Evolutionary conservation across 257 asterid species (phyloP).

Genomic region (Gentiana dahurica): DNA sequence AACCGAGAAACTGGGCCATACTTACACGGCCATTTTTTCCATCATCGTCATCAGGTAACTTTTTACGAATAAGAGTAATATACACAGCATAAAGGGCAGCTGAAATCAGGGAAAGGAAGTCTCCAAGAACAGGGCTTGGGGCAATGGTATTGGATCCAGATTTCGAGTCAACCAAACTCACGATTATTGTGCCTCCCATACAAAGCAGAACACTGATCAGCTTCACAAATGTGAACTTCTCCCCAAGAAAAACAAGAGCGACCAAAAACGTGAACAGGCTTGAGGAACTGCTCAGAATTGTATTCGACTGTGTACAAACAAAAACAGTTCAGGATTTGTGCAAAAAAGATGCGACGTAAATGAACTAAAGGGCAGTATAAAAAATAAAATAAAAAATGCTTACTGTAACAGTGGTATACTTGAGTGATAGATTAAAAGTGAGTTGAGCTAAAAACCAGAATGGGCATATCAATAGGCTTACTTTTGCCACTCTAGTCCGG

Average conservation of each 20-base stretch:
- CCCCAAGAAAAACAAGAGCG: slow-evolving; percentile 79
- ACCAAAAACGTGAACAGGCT: slow-evolving; percentile 90
- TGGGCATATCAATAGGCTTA: slow-evolving; percentile 82
- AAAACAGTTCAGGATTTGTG: slow-evolving; percentile 3
- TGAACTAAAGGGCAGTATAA: not conserved
- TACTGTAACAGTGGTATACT: slow-evolving; percentile 93
- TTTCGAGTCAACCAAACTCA: slow-evolving; percentile 76
- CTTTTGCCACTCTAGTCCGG: slow-evolving; percentile 69
- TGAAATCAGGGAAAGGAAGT: slow-evolving; percentile 58
- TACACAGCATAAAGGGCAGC: slow-evolving; percentile 79
- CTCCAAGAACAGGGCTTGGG: slow-evolving; percentile 68
- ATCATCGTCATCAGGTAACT: slow-evolving; percentile 80
- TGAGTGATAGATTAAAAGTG: slow-evolving; percentile 83
- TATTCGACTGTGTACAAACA: slow-evolving; percentile 58
- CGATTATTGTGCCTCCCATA: slow-evolving; percentile 86
- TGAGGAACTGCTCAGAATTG: slow-evolving; percentile 88
- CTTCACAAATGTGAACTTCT: slow-evolving; percentile 83
- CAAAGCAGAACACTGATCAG: slow-evolving; percentile 79
- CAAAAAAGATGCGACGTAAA: not conserved
- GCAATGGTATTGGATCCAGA: slow-evolving; percentile 40
- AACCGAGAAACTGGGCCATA: slow-evolving; percentile 96
- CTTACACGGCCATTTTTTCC: slow-evolving; percentile 47
- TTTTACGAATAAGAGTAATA: slow-evolving; percentile 71
- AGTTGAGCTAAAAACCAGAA: slow-evolving; percentile 94
- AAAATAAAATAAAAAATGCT: slow-evolving; percentile 16